These are phyloP conservation scores for Zygotorulaspora danielsina DNA, from an alignment of 805 yeast species.

Conservation along the genomic window DNA sequence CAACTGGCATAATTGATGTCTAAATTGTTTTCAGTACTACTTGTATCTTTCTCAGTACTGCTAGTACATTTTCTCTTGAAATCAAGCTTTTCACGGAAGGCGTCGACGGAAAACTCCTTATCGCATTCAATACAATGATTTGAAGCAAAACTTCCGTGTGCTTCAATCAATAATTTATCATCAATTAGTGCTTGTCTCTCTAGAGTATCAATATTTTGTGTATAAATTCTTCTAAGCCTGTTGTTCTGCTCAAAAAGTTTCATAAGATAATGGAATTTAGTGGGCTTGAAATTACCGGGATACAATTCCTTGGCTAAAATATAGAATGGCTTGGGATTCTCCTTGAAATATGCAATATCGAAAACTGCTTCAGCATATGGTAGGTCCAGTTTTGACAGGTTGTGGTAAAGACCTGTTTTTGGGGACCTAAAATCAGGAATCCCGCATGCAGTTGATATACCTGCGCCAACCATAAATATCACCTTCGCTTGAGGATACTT, in stretches of 20 bases:
- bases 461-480: conserved; percentile 83
- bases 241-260: conserved; percentile 61
- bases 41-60: too few species aligned
- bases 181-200: conserved; percentile 80
- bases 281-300: conserved; percentile 84
- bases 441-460: conserved; percentile 89
- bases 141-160: conserved; percentile 89
- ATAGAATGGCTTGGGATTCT: conserved; percentile 80
- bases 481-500: conserved; percentile 39
- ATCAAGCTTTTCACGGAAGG: conserved; percentile 41
- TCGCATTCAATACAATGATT: conserved; percentile 81
- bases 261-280: conserved; percentile 74
- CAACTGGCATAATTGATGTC: conserved; percentile 44
- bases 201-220: conserved; percentile 90
- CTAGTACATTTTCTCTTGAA: too few species aligned
- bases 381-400: conserved; percentile 63
- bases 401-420: conserved; percentile 80
- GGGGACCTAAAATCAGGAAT: conserved; percentile 96
- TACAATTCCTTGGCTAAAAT: conserved; percentile 77
- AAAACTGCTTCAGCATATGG: conserved; percentile 97
- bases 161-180: conserved; percentile 68
- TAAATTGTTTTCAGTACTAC: conserved; percentile 11
- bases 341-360: conserved; percentile 74
- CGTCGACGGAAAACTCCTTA: conserved; percentile 46
- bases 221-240: conserved; percentile 64